Base-by-base conservation (phyloP, 2,329 filamentous ascomycete genomes). In the Coccinonectria pachysandricola region DNA sequence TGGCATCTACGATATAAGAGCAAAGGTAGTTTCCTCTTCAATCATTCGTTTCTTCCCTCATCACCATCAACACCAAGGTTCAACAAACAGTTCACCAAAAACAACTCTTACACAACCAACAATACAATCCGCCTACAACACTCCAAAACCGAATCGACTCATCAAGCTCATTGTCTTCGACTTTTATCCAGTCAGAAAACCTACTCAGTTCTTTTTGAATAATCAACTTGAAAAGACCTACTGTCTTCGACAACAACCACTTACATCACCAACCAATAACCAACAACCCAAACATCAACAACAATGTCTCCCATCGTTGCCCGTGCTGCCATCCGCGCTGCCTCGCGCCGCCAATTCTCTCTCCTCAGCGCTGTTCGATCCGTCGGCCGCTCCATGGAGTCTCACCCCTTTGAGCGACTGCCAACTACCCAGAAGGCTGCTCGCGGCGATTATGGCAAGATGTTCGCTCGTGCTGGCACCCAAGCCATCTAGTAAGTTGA, bases 401-500 rank as follows among this genome's bases (percentile, higher is more conserved):
- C 52, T 28, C 54, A 57, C 27, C 51, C 53, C 28, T 55, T 56
- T 23, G 46, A 54, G 39, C 48, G 53, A 24, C 35, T 53, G 9
- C 39, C 53, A 21, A 26, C 36, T 10, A 36, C 40, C 12, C 45
- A 47, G 26, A 39, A 40, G 31, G 23, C 46, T 8, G 47, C 48
- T n/a, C 32, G 28, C 16, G 42, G 42, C 21, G 49, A 57, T 32
- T 58, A 53, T 39, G 41, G 35, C 20, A 43, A 36, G 27, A 43
- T 55, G 32, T 31, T 44, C 23, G 52, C 49, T 43, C 46, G 50
- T 17, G 37, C 48, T 28, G 47, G 46, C 7, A 40, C 37, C 26
- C 52, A 53, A 27, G 36, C 43, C n/a, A 31, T 46, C 14, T 21
- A 53, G 54, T 57, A 49, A 44, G 54, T 50, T 29, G 8, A n/a